phyloP scores from a whole-genome alignment of 1,284 basidiomycete species.

The Cryptococcus maquisensis region DNA sequence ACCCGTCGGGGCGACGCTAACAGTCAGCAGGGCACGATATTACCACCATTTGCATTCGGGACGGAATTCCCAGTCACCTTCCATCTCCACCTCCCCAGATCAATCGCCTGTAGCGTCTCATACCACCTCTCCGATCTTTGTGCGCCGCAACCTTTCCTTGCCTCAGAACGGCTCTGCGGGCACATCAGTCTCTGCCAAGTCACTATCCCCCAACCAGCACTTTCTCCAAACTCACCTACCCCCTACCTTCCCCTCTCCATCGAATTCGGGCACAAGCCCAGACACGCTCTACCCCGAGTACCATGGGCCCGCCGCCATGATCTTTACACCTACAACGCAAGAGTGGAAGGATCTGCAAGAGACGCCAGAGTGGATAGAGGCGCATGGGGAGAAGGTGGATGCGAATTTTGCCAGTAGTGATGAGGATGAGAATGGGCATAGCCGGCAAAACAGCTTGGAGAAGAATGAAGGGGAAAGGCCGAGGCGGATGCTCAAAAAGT shows the following conservation, averaged over 20 bases:
- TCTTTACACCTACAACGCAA: conserved; percentile 50
- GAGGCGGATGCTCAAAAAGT: conserved; percentile 12
- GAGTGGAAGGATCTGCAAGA: conserved; percentile 47
- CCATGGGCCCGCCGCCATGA: conserved; percentile 30
- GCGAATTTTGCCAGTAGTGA: conserved; percentile 10
- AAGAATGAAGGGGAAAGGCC: not conserved
- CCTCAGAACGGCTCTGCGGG: conserved; percentile 18
- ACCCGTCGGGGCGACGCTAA: not conserved
- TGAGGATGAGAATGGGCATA: conserved; percentile 2
- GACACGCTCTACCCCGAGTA: conserved; percentile 5
- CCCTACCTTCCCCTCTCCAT: conserved; percentile 31
- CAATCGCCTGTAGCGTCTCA: conserved; percentile 20
- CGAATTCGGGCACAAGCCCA: conserved; percentile 5
- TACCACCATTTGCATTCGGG: conserved; percentile 42
- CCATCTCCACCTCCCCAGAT: conserved; percentile 33
- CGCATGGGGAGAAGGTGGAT: conserved; percentile 9
- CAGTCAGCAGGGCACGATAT: conserved; percentile 39
- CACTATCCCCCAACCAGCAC: conserved; percentile 41
- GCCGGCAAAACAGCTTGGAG: not conserved
- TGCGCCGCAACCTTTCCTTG: conserved; percentile 19
- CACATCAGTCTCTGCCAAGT: conserved; percentile 16
- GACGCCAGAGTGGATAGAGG: conserved; percentile 19
- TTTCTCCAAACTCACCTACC: conserved; percentile 45
- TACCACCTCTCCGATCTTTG: conserved; percentile 14
- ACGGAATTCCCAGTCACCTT: conserved; percentile 25